A percentile compares a stretch with the other conserved stretches of the same genome.
phyloP scores from a whole-genome alignment of 108 stramenopile genomes.

The Schizochytrium sp. region DNA sequence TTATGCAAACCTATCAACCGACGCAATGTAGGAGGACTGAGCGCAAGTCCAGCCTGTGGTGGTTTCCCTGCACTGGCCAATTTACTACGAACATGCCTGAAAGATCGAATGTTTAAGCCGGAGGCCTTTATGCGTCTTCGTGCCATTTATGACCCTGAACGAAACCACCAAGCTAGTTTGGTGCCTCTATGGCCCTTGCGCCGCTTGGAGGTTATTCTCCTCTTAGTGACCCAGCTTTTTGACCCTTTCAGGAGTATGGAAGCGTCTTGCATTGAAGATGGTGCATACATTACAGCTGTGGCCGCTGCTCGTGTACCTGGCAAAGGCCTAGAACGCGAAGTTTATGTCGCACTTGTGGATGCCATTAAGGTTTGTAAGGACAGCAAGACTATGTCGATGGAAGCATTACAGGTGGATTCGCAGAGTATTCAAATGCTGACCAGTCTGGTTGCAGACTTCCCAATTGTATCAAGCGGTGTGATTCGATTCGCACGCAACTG shows the following conservation, averaged over 20 bases:
- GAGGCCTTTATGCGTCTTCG: slow-evolving; percentile 26
- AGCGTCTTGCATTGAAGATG: background rate
- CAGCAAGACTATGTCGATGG: background rate
- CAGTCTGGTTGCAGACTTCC: slow-evolving; percentile 1
- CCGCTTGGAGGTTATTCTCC: slow-evolving; percentile 28
- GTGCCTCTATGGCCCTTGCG: slow-evolving; percentile 43
- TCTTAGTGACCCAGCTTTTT: slow-evolving; percentile 10
- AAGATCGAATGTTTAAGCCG: background rate
- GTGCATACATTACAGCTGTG: slow-evolving; percentile 17
- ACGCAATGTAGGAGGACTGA: slow-evolving; percentile 4
- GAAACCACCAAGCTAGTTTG: background rate
- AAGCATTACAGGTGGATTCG: background rate
- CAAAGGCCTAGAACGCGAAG: slow-evolving; percentile 53
- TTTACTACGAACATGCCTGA: slow-evolving; percentile 6
- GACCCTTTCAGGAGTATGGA: slow-evolving; percentile 6
- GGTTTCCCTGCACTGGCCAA: slow-evolving; percentile 18
- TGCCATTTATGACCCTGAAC: slow-evolving; percentile 7
- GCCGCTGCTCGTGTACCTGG: slow-evolving; percentile 30
- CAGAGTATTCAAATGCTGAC: background rate
- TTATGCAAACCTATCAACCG: slow-evolving; percentile 33
- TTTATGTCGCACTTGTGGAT: background rate
- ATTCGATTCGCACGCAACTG: slow-evolving; percentile 45
- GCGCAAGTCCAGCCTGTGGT: slow-evolving; percentile 10
- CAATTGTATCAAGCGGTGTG: slow-evolving; percentile 24
- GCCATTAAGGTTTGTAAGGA: slow-evolving; percentile 45